phyloP scores from a whole-genome alignment of 2,329 filamentous ascomycete species.

The Fusarium xyrophilum region DNA sequence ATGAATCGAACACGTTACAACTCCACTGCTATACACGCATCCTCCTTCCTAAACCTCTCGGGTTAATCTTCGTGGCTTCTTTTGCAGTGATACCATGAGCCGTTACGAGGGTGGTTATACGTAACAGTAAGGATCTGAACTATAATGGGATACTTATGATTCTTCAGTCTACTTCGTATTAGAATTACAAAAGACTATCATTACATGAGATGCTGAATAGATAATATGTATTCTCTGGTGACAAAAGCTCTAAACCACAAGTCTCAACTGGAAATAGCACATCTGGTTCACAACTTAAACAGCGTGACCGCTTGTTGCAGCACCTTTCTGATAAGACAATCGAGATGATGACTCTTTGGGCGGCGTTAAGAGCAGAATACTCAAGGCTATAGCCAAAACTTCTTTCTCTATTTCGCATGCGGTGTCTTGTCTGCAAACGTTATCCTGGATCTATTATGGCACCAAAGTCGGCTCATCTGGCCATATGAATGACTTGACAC shows the following conservation, averaged over 20 bases:
- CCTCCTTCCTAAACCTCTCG: no score
- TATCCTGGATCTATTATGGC: background rate
- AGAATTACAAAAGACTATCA: fast-evolving
- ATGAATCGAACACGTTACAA: fast-evolving
- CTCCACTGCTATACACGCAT: no score
- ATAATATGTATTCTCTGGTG: fast-evolving
- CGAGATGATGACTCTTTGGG: fast-evolving
- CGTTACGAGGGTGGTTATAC: fast-evolving
- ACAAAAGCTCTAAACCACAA: background rate
- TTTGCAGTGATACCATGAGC: background rate
- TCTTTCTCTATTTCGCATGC: background rate
- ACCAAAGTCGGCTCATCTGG: background rate
- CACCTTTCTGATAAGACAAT: background rate
- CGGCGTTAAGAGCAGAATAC: background rate
- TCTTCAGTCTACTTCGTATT: fast-evolving
- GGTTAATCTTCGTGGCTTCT: no score
- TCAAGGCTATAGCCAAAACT: fast-evolving
- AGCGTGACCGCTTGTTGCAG: fast-evolving
- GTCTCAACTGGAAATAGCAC: background rate
- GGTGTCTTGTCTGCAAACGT: background rate
- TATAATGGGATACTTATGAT: background rate
- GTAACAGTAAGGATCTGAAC: background rate
- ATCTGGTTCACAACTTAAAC: background rate
- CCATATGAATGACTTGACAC: fast-evolving
- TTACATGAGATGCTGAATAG: fast-evolving